Conservation (phyloP, 345 rosid species). For the Populus euphratica region DNA sequence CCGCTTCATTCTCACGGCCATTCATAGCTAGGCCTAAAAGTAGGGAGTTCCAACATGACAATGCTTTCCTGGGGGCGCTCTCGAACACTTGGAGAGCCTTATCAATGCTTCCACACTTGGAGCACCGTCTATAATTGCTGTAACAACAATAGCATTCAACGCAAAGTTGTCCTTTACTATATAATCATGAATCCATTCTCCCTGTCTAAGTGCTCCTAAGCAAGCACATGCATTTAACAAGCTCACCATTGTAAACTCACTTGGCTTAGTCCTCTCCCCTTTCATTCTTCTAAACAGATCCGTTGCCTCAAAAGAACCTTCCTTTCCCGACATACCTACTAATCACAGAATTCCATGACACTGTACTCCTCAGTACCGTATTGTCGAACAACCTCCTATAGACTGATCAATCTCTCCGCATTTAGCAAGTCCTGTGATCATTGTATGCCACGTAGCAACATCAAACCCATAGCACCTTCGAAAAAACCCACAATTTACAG, state of each 20-base stretch:
- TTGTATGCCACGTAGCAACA: constrained; percentile 67
- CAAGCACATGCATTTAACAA: constrained; percentile 61
- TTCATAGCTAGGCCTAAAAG: constrained; percentile 72
- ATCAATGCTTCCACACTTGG: constrained; percentile 58
- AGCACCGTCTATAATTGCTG: constrained; percentile 74
- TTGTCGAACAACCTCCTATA: constrained; percentile 43
- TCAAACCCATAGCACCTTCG: constrained; percentile 36
- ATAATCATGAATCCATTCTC: constrained; percentile 69
- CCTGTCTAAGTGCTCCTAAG: constrained; percentile 63
- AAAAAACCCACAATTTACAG: constrained; percentile 54
- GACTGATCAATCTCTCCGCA: constrained; percentile 54
- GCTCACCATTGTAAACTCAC: constrained; percentile 71
- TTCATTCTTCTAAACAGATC: constrained; percentile 58
- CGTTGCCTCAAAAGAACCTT: constrained; percentile 46
- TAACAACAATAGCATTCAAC: constrained; percentile 50
- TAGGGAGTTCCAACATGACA: constrained; percentile 83
- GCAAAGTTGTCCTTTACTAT: constrained; percentile 38
- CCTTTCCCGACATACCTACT: constrained; percentile 69
- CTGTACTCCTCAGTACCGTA: constrained; percentile 40
- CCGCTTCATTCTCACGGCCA: constrained; percentile 51
- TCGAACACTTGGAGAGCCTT: constrained; percentile 49
- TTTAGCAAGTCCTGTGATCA: constrained; percentile 62
- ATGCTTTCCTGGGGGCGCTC: constrained; percentile 28
- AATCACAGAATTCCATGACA: constrained; percentile 75
- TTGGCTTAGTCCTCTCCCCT: constrained; percentile 37